Evolutionary conservation across 768 basidiomycete species (phyloP).

Genomic region (Collybia nuda): DNA sequence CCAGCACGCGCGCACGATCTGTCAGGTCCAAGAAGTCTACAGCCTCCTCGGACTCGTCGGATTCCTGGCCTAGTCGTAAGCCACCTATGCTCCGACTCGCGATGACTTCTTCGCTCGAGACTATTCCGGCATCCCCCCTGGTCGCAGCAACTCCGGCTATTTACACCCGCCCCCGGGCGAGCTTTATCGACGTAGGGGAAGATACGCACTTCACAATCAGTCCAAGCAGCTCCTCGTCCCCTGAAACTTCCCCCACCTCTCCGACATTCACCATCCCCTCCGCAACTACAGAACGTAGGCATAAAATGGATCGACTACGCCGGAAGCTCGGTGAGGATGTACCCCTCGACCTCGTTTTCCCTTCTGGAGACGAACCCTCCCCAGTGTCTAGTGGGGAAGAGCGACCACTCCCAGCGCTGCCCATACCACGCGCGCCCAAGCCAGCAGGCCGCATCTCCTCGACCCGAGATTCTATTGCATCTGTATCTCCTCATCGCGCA

Average conservation of each 20-base stretch:
- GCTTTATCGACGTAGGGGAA: neutral
- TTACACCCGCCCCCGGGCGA: neutral
- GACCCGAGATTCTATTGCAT: neutral
- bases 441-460: neutral
- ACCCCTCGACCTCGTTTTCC: slow-evolving; percentile 62
- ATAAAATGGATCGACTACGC: slow-evolving; percentile 65
- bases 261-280: slow-evolving; percentile 42
- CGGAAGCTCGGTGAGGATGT: slow-evolving; percentile 64
- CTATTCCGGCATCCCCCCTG: slow-evolving; percentile 27
- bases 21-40: slow-evolving; percentile 16
- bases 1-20: slow-evolving; percentile 2
- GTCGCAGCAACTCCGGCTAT: slow-evolving; percentile 13
- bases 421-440: neutral
- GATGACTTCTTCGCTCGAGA: slow-evolving; percentile 22
- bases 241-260: slow-evolving; percentile 24
- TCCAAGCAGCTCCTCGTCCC: slow-evolving; percentile 18
- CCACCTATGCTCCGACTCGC: slow-evolving; percentile 19
- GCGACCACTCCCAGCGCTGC: neutral
- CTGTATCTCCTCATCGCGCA: neutral
- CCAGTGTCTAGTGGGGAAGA: neutral
- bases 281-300: slow-evolving; percentile 38
- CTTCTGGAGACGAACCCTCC: slow-evolving; percentile 14
- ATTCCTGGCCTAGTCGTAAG: slow-evolving; percentile 8
- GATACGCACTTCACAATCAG: slow-evolving; percentile 19
- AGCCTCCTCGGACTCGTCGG: slow-evolving; percentile 6